Percentiles rank a stretch among this genome's conserved stretches.
Conservation (phyloP, 108 stramenopile species). For the Skeletonema marinoi region DNA sequence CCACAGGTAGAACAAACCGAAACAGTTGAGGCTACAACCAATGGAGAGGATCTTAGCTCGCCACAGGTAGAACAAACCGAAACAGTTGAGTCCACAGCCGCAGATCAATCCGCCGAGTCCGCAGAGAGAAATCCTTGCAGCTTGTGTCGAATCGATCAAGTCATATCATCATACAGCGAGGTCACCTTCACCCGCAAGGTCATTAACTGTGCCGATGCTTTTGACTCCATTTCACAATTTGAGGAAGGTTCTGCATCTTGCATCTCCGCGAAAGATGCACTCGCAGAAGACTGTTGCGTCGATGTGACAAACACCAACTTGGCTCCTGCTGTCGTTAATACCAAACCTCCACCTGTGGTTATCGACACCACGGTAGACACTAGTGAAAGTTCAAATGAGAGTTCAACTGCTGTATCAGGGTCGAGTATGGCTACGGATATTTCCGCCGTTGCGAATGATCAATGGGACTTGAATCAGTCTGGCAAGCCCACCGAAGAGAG, state of each 20-base stretch:
- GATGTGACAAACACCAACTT: not conserved
- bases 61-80: too few species aligned
- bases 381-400: not conserved
- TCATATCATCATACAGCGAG: not conserved
- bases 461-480: not conserved
- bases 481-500: not conserved
- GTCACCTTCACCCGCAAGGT: constrained; percentile 11
- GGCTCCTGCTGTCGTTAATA: not conserved
- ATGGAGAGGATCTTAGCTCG: not conserved
- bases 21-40: not conserved
- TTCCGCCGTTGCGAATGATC: not conserved
- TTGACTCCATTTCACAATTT: not conserved
- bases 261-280: not conserved
- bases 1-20: too few species aligned
- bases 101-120: not conserved
- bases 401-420: not conserved
- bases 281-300: constrained; percentile 2
- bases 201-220: constrained; percentile 9
- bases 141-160: constrained; percentile 7
- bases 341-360: not conserved
- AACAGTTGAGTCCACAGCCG: not conserved
- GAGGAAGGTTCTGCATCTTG: constrained; percentile 3
- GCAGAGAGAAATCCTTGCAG: constrained; percentile 2
- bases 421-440: not conserved
- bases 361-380: not conserved